Conservation (phyloP, 2,329 filamentous ascomycete genomes). For the Phyllosticta citribraziliensis region DNA sequence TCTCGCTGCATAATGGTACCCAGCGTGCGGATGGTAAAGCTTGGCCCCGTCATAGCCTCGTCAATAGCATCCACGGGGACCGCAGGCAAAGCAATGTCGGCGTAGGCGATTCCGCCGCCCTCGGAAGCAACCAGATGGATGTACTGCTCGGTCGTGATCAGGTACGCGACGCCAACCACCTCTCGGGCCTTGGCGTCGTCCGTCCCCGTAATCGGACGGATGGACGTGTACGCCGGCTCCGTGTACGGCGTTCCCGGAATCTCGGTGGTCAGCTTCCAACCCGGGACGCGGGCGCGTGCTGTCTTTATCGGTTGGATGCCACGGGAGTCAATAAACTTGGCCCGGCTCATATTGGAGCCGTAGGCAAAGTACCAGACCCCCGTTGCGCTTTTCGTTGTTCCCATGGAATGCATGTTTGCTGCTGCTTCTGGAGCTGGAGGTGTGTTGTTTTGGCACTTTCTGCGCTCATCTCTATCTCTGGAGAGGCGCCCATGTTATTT, state of each 20-base stretch:
- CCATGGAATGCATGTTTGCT: too few species aligned
- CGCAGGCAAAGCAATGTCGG: background rate
- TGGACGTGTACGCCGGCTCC: slow-evolving; percentile 14
- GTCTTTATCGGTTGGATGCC: slow-evolving; percentile 12
- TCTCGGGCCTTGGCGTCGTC: background rate
- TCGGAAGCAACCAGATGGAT: slow-evolving; percentile 14
- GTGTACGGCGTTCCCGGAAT: slow-evolving; percentile 15
- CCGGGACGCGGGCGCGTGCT: slow-evolving; percentile 9
- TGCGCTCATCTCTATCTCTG: too few species aligned
- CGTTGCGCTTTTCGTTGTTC: too few species aligned
- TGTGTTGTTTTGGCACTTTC: too few species aligned
- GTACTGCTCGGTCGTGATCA: slow-evolving; percentile 14
- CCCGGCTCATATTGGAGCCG: slow-evolving; percentile 16
- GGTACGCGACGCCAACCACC: slow-evolving; percentile 14
- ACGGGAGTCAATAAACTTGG: slow-evolving; percentile 14
- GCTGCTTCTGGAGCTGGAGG: too few species aligned
- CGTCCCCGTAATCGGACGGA: slow-evolving; percentile 1
- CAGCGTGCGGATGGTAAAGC: too few species aligned
- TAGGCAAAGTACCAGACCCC: slow-evolving; percentile 19
- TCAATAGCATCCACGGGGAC: background rate
- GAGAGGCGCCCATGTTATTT: too few species aligned
- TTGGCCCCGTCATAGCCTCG: too few species aligned
- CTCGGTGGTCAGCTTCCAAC: slow-evolving; percentile 12
- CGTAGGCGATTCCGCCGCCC: slow-evolving; percentile 15
- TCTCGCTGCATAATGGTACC: too few species aligned